These are phyloP conservation scores for Scheffersomyces lignosus DNA, from an alignment of 805 yeast species.

Conservation along the genomic window DNA sequence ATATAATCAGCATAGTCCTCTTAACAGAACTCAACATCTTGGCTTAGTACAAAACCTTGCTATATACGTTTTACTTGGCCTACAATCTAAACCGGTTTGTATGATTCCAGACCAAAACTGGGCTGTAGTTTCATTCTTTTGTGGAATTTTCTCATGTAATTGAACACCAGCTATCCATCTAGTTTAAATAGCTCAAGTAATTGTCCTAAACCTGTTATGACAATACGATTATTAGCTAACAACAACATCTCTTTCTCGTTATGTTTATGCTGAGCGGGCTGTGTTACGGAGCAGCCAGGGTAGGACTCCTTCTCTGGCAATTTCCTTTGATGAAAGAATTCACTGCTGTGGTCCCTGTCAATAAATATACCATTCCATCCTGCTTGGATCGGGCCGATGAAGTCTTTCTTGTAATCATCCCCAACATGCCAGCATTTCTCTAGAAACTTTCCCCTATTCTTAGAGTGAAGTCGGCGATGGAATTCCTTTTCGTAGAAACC, in stretches of 20 bases:
- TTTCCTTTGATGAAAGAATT: constrained; percentile 11
- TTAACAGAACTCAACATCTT: no score
- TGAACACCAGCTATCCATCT: no score
- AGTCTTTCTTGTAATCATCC: constrained; percentile 58
- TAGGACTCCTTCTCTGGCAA: constrained; percentile 8
- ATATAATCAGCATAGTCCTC: no score
- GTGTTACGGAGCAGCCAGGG: background rate
- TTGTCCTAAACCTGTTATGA: constrained; percentile 19
- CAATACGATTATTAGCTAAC: constrained; percentile 36
- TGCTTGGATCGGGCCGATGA: constrained; percentile 48
- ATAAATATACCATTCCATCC: constrained; percentile 65
- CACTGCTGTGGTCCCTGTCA: constrained; percentile 39
- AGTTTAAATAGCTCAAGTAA: constrained; percentile 14
- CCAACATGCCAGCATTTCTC: constrained; percentile 64
- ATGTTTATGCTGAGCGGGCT: constrained; percentile 2
- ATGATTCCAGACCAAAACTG: no score
- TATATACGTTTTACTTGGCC: no score
- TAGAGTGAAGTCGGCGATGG: constrained; percentile 14
- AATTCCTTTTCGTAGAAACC: constrained; percentile 13
- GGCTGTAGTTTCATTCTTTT: no score
- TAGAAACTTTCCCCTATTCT: constrained; percentile 11
- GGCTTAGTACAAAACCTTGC: no score
- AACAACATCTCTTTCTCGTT: constrained; percentile 22
- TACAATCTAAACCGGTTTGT: no score
- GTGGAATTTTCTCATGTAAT: no score